Evolutionary conservation across 805 yeast species (phyloP).

Genomic region (Kuraishia cidri): DNA sequence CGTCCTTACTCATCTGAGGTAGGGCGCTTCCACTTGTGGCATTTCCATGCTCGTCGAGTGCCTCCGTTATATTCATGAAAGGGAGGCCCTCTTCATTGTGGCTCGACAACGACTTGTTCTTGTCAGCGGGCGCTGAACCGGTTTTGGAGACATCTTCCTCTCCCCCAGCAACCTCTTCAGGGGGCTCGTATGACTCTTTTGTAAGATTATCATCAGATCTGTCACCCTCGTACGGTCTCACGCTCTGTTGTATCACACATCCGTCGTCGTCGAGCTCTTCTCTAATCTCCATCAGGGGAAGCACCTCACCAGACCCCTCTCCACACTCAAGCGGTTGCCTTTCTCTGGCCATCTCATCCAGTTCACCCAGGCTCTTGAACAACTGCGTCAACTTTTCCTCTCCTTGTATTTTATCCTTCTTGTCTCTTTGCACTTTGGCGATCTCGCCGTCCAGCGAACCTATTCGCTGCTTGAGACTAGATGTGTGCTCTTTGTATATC

Average conservation of each 20-base stretch:
- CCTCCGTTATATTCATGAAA: constrained; percentile 70
- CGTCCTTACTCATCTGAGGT: constrained; percentile 21
- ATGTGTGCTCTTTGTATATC: not conserved
- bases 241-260: constrained; percentile 40
- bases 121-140: not conserved
- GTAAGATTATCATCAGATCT: too few species aligned
- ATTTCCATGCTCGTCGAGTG: constrained; percentile 73
- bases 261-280: constrained; percentile 86
- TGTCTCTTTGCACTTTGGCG: constrained; percentile 22
- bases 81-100: constrained; percentile 42
- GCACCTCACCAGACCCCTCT: constrained; percentile 27
- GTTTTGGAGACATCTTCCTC: too few species aligned
- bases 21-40: constrained; percentile 33
- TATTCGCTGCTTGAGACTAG: not conserved
- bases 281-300: constrained; percentile 73
- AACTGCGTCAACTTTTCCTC: constrained; percentile 15
- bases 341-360: constrained; percentile 22
- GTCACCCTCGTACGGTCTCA: constrained; percentile 29
- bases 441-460: constrained; percentile 12
- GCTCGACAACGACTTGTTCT: not conserved
- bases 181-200: too few species aligned
- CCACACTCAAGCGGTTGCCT: too few species aligned
- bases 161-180: too few species aligned
- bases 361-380: constrained; percentile 15
- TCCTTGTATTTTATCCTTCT: constrained; percentile 22